Percentiles rank a stretch among this genome's conserved stretches.
These are phyloP conservation scores for Aphanocladium album DNA, from an alignment of 2,329 filamentous ascomycete species.

Conservation along the genomic window DNA sequence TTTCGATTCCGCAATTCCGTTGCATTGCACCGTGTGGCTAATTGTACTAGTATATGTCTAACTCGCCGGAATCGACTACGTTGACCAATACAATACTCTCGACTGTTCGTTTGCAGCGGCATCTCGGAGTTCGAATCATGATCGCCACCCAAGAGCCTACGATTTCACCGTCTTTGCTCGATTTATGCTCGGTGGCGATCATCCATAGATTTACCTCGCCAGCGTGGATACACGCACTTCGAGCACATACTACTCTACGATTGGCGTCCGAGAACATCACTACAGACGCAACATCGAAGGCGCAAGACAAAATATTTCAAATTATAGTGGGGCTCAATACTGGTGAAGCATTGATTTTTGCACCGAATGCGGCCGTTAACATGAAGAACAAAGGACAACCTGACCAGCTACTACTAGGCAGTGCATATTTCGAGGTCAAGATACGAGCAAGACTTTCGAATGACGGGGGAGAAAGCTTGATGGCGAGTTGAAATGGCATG, in stretches of 20 bases:
- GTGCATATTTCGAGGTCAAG: conserved; percentile 1
- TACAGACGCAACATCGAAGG: background rate
- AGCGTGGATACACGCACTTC: conserved; percentile 47
- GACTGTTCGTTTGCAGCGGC: conserved; percentile 65
- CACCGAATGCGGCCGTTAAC: conserved; percentile 31
- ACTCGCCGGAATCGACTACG: conserved; percentile 44
- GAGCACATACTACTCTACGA: background rate
- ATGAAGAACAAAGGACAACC: conserved; percentile 12
- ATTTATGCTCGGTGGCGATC: conserved; percentile 66
- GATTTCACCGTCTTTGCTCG: conserved; percentile 61
- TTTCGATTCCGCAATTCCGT: too few relatives aligned
- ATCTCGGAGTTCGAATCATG: conserved; percentile 60
- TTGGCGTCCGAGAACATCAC: background rate
- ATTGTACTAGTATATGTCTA: conserved; percentile 48
- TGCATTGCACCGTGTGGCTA: too few relatives aligned
- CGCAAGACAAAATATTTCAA: conserved; percentile 27
- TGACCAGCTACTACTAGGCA: conserved; percentile 7
- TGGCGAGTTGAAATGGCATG: background rate
- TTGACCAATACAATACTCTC: conserved; percentile 59
- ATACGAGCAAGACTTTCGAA: conserved; percentile 7
- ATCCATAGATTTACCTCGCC: conserved; percentile 68
- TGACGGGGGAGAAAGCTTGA: background rate
- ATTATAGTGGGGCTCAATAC: conserved; percentile 31
- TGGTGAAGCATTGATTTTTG: conserved; percentile 37
- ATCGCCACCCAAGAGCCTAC: conserved; percentile 77